phyloP scores from a whole-genome alignment of 2,329 filamentous ascomycete species.

The Periconia sp. region DNA sequence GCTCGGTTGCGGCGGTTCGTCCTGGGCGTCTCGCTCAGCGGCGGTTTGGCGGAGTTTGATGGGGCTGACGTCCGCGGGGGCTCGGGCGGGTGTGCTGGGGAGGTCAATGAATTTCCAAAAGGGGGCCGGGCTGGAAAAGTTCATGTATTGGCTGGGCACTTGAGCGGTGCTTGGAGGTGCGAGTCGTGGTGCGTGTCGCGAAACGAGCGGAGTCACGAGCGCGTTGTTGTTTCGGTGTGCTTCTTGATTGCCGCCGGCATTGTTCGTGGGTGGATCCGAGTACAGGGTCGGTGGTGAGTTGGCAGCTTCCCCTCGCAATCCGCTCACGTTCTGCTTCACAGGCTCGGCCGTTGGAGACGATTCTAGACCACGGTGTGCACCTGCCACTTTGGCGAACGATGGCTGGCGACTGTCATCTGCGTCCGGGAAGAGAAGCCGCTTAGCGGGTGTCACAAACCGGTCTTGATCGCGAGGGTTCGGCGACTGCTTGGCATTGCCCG shows the following conservation, averaged over 20 bases:
- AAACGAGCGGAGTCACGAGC: conserved; percentile 69
- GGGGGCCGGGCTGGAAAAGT: conserved; percentile 79
- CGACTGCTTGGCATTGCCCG: conserved; percentile 30
- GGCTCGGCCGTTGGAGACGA: conserved; percentile 36
- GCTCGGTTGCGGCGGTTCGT: conserved; percentile 34
- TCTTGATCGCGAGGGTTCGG: conserved; percentile 30
- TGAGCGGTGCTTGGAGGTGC: conserved; percentile 80
- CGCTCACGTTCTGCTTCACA: conserved; percentile 33
- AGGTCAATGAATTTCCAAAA: conserved; percentile 88
- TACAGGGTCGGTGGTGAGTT: conserved; percentile 42
- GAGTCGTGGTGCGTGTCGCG: conserved; percentile 71
- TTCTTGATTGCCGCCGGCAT: conserved; percentile 30
- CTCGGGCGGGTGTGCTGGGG: conserved; percentile 67
- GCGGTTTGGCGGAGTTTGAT: conserved; percentile 36
- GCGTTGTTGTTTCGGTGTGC: conserved; percentile 33
- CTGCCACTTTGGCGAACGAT: conserved; percentile 26
- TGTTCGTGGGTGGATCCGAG: conserved; percentile 36
- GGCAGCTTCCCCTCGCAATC: conserved; percentile 35
- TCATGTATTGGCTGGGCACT: conserved; percentile 81
- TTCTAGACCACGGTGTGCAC: conserved; percentile 23
- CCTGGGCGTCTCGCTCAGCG: conserved; percentile 27
- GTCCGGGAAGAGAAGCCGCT: conserved; percentile 32
- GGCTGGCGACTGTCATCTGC: conserved; percentile 21
- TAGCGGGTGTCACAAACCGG: conserved; percentile 38
- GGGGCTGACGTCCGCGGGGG: conserved; percentile 35